Percentiles rank a stretch among this genome's conserved stretches.
Evolutionary conservation across 2,329 filamentous ascomycete genomes (phyloP).

Genomic region (Thielaviopsis ethacetica): DNA sequence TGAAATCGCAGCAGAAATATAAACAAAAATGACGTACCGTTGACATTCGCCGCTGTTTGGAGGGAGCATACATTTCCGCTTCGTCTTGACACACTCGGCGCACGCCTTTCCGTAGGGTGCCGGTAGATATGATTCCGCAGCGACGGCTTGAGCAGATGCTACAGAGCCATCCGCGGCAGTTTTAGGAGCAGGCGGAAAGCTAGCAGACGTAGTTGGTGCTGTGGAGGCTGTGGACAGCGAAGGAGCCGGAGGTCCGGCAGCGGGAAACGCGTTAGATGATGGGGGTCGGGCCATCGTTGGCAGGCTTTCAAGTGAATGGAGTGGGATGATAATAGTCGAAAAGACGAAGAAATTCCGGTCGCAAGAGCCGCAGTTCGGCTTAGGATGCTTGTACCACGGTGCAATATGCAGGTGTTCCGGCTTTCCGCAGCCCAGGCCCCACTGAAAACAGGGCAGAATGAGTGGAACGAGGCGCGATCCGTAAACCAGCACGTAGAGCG

Average conservation of each 20-base stretch:
- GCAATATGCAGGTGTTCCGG: neutral
- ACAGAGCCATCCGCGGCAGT: neutral
- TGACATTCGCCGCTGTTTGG: slow-evolving; percentile 19
- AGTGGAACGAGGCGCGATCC: neutral
- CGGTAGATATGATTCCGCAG: slow-evolving; percentile 11
- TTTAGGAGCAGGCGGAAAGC: neutral
- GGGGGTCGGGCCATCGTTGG: neutral
- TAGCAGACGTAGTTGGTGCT: neutral
- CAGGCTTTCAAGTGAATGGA: neutral
- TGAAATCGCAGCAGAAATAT: neutral
- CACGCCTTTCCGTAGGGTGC: slow-evolving; percentile 27
- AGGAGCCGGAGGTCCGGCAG: neutral
- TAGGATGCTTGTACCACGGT: neutral
- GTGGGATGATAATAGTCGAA: too few species aligned
- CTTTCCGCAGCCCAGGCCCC: neutral
- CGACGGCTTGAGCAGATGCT: neutral
- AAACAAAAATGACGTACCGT: slow-evolving; percentile 15
- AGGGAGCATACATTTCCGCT: slow-evolving; percentile 27
- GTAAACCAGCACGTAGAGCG: neutral
- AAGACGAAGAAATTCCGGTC: neutral
- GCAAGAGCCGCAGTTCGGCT: neutral
- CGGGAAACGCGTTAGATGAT: neutral
- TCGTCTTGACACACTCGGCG: slow-evolving; percentile 25
- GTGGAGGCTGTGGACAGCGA: neutral
- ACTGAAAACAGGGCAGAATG: neutral